Evolutionary conservation across 2,329 filamentous ascomycete genomes (phyloP).

Genomic region (Trichoderma koningiopsis): DNA sequence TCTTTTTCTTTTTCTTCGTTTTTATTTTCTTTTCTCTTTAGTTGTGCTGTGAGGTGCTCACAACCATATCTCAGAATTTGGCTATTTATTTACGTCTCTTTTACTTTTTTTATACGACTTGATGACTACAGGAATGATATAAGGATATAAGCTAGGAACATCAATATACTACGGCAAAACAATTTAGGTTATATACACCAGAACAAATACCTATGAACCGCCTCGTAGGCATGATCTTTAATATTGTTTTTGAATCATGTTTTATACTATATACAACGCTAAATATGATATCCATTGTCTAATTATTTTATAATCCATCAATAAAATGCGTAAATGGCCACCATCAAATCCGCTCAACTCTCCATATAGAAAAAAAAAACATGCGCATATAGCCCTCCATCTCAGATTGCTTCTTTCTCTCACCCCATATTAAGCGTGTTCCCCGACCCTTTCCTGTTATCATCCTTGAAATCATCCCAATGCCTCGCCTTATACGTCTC

Average conservation of each 20-base stretch:
- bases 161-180: background rate
- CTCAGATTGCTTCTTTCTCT: background rate
- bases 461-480: conserved; percentile 94
- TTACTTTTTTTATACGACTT: background rate
- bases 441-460: conserved; percentile 80
- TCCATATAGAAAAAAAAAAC: background rate
- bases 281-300: background rate
- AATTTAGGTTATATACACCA: background rate
- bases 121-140: background rate
- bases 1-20: background rate
- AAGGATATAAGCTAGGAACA: background rate
- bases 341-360: background rate
- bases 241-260: background rate
- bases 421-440: conserved; percentile 80
- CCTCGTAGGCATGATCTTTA: background rate
- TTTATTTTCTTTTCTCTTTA: background rate
- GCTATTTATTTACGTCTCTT: background rate
- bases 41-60: background rate
- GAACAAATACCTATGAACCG: background rate
- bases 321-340: background rate
- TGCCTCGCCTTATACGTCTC: conserved; percentile 91
- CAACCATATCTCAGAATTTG: background rate
- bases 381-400: background rate
- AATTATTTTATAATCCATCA: background rate
- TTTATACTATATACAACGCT: background rate